Conservation (phyloP, 768 basidiomycete species). For the Naematelia aurantialba region DNA sequence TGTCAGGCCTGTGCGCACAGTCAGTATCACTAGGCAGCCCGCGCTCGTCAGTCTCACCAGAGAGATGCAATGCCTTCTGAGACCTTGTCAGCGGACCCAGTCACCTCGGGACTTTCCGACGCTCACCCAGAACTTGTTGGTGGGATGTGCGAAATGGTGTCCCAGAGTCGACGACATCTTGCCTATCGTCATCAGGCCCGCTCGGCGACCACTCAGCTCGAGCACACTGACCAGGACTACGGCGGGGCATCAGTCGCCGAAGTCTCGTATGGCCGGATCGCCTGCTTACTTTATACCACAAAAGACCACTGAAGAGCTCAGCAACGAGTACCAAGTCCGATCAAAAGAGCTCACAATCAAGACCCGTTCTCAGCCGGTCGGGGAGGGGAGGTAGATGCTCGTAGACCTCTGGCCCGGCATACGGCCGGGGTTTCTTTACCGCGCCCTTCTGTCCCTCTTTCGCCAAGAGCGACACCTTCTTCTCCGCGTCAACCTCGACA, state of each 20-base stretch:
- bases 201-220: no score
- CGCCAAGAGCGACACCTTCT: background rate
- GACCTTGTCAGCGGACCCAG: background rate
- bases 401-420: slow-evolving; percentile 58
- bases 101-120: no score
- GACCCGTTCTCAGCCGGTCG: slow-evolving; percentile 57
- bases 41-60: slow-evolving; percentile 53
- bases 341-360: slow-evolving; percentile 58
- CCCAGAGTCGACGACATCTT: slow-evolving; percentile 64
- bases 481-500: no score
- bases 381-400: slow-evolving; percentile 57
- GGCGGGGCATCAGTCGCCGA: background rate
- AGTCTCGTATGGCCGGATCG: background rate
- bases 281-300: slow-evolving; percentile 74
- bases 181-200: slow-evolving; percentile 49
- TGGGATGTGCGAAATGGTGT: slow-evolving; percentile 73
- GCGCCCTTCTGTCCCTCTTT: slow-evolving; percentile 5
- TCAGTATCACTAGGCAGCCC: background rate
- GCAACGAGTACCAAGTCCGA: background rate
- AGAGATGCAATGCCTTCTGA: slow-evolving; percentile 59
- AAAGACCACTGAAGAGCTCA: slow-evolving; percentile 61
- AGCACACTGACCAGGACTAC: slow-evolving; percentile 16
- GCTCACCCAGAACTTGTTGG: slow-evolving; percentile 72
- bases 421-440: slow-evolving; percentile 49
- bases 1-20: slow-evolving; percentile 65